Percentiles rank a stretch among this genome's conserved stretches.
These are phyloP conservation scores for Mycosphaerella arachidis DNA, from an alignment of 2,329 filamentous ascomycete species.

Conservation along the genomic window DNA sequence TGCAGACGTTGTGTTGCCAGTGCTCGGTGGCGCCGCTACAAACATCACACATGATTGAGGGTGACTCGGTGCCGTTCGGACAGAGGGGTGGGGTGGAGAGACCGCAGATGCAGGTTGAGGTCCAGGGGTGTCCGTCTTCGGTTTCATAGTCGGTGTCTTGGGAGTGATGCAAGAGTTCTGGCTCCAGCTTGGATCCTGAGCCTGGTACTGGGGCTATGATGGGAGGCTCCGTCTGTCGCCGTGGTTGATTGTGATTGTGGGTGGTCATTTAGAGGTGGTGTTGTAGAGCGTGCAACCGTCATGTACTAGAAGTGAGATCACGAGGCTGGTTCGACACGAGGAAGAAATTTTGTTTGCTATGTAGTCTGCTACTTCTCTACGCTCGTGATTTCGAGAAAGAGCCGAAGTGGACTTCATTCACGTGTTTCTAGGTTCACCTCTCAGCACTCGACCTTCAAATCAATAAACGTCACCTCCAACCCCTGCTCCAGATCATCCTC, in stretches of 20 bases:
- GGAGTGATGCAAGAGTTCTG: background rate
- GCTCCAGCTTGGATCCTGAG: background rate
- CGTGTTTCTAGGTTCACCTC: background rate
- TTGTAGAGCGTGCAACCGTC: background rate
- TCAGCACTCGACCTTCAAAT: conserved; percentile 14
- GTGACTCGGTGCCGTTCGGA: conserved; percentile 63
- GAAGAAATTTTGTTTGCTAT: background rate
- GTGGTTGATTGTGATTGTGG: background rate
- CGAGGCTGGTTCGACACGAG: background rate
- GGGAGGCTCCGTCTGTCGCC: background rate
- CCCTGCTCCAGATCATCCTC: conserved; percentile 7
- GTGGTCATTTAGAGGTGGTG: background rate
- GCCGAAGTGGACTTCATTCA: background rate
- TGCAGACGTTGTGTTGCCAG: conserved; percentile 94
- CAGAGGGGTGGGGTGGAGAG: conserved; percentile 61
- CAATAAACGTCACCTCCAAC: conserved; percentile 13
- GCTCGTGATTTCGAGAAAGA: background rate
- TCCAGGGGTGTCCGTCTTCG: background rate
- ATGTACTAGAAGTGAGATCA: background rate
- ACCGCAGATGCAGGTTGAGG: conserved; percentile 69
- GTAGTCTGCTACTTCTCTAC: background rate
- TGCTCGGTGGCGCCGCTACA: conserved; percentile 60
- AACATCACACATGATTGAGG: conserved; percentile 89
- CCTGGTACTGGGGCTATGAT: background rate
- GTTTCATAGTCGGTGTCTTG: too few species aligned